These are phyloP conservation scores for Artemisia tridentata DNA, from an alignment of 129 eudicot species.

Conservation along the genomic window DNA sequence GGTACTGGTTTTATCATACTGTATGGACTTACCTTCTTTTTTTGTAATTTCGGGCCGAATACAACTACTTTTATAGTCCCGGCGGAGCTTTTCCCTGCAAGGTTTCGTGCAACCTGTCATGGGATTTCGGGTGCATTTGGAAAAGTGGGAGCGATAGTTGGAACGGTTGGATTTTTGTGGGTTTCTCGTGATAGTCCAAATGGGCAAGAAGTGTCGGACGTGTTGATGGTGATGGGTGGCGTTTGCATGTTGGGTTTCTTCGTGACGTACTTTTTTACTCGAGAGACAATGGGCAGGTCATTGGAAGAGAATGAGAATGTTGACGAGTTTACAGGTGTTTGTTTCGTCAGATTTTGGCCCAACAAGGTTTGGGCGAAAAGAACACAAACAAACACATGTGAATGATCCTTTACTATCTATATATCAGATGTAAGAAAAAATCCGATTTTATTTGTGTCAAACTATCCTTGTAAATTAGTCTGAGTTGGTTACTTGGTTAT, in stretches of 20 bases:
- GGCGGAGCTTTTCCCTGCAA: constrained; percentile 65
- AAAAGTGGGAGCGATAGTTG: constrained; percentile 53
- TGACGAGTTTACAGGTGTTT: constrained; percentile 32
- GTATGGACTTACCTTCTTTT: constrained; percentile 52
- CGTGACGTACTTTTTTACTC: constrained; percentile 51
- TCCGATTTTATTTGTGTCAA: background rate
- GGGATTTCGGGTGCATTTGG: constrained; percentile 63
- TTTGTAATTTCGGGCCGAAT: constrained; percentile 63
- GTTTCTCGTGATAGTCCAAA: constrained; percentile 35
- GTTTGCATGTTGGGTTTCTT: constrained; percentile 46
- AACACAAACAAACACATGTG: background rate
- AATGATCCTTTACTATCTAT: background rate
- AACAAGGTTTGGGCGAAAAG: constrained; percentile 5
- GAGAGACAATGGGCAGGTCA: constrained; percentile 62
- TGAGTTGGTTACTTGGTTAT: background rate
- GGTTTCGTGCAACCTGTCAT: constrained; percentile 62
- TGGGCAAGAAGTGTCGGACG: constrained; percentile 35
- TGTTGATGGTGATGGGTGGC: constrained; percentile 39
- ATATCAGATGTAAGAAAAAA: background rate
- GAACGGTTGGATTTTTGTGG: constrained; percentile 49
- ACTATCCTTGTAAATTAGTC: background rate
- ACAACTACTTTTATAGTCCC: constrained; percentile 68
- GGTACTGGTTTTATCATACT: constrained; percentile 34
- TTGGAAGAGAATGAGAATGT: constrained; percentile 66
- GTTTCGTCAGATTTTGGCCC: constrained; percentile 41